These are phyloP conservation scores for Ceratobasidium sp. DNA, from an alignment of 1,284 basidiomycete genomes.

Conservation along the genomic window DNA sequence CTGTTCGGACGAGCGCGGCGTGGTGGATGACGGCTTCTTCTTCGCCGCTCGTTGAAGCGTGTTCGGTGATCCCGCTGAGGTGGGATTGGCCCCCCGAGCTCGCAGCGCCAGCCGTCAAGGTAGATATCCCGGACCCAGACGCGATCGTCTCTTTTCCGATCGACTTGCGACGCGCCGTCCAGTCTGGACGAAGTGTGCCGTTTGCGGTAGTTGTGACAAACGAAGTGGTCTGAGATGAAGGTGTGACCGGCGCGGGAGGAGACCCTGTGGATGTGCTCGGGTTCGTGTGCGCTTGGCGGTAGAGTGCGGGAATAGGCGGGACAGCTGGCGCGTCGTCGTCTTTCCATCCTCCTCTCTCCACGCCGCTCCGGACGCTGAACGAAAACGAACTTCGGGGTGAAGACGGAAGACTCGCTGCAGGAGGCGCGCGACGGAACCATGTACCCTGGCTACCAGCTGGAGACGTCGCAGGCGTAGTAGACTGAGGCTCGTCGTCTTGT, in stretches of 20 bases:
- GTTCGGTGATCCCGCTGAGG: conserved; percentile 27
- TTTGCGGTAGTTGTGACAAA: background rate
- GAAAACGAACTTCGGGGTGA: conserved; percentile 37
- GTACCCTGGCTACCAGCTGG: background rate
- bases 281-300: background rate
- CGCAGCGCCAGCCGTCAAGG: background rate
- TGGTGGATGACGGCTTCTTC: conserved; percentile 29
- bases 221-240: background rate
- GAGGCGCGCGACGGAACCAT: conserved; percentile 1
- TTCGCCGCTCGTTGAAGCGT: background rate
- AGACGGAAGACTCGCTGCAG: conserved; percentile 32
- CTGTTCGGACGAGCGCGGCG: conserved; percentile 36
- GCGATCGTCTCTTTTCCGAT: conserved; percentile 12
- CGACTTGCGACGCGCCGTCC: background rate
- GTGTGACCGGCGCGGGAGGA: conserved; percentile 12
- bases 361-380: conserved; percentile 36
- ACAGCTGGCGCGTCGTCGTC: conserved; percentile 14
- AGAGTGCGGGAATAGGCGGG: conserved; percentile 25
- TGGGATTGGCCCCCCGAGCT: background rate
- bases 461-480: background rate
- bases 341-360: background rate
- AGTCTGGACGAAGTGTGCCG: conserved; percentile 16
- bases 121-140: conserved; percentile 2
- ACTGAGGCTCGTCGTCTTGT: background rate
- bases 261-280: background rate